A percentile compares a stretch with the other conserved stretches of the same genome.
phyloP scores from a whole-genome alignment of 768 basidiomycete species.

The Cyclocybe aegerita region DNA sequence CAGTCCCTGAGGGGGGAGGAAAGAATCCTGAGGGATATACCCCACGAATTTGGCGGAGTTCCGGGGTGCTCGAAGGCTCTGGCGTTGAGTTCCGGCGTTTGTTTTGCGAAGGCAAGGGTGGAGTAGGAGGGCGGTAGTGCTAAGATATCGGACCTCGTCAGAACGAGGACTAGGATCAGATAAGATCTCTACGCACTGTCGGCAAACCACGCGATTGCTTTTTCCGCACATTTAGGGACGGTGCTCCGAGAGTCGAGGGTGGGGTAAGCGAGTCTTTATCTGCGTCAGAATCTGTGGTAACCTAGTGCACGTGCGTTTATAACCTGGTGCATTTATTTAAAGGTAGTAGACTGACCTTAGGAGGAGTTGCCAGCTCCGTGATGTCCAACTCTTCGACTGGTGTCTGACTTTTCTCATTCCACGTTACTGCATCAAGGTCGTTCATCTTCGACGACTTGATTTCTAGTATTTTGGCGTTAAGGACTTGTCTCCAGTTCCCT shows the following conservation, averaged over 20 bases:
- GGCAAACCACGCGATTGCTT: neutral
- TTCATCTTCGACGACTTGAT: conserved; percentile 2
- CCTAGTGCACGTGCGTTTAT: neutral
- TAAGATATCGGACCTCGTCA: conserved; percentile 12
- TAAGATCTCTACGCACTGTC: neutral
- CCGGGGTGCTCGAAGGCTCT: neutral
- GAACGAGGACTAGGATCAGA: neutral
- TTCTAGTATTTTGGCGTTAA: conserved; percentile 14
- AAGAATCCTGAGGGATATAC: neutral
- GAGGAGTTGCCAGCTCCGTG: neutral
- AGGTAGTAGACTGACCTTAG: neutral
- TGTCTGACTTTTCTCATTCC: neutral
- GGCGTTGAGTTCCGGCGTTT: conserved; percentile 19
- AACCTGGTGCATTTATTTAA: neutral
- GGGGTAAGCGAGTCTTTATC: neutral
- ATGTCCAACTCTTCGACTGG: neutral
- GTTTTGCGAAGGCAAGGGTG: conserved; percentile 44
- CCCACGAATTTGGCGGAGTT: neutral
- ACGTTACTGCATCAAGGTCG: neutral
- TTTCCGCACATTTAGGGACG: neutral
- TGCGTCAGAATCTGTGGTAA: neutral
- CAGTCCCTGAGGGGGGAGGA: neutral
- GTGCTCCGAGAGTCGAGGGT: neutral
- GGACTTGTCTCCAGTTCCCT: conserved; percentile 32
- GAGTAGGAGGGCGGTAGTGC: conserved; percentile 61